phyloP scores from a whole-genome alignment of 2,329 filamentous ascomycete genomes.

The Diplocarpon mali region DNA sequence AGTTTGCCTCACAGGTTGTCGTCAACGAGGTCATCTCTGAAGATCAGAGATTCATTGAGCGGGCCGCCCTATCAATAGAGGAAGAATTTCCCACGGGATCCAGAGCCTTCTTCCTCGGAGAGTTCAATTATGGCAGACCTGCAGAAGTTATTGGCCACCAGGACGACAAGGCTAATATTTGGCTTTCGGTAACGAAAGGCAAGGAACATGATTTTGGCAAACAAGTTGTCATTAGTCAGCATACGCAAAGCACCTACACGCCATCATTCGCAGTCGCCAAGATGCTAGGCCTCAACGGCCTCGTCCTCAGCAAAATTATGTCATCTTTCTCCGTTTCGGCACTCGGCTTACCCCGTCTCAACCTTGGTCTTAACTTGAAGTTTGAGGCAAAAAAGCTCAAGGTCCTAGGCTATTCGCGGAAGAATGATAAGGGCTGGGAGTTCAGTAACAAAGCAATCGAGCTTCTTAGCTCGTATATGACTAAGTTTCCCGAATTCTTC shows the following conservation, averaged over 20 bases:
- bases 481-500: constrained; percentile 89
- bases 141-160: constrained; percentile 70
- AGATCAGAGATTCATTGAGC: constrained; percentile 88
- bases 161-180: constrained; percentile 65
- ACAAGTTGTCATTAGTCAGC: constrained; percentile 58
- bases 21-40: constrained; percentile 85
- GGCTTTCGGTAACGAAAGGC: constrained; percentile 59
- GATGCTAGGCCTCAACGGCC: constrained; percentile 67
- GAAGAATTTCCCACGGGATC: constrained; percentile 82
- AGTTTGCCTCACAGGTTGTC: constrained; percentile 83
- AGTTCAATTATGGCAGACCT: constrained; percentile 84
- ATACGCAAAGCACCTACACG: constrained; percentile 62
- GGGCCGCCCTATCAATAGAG: constrained; percentile 73
- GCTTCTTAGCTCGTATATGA: constrained; percentile 81
- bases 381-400: constrained; percentile 94
- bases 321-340: constrained; percentile 83
- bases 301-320: constrained; percentile 90
- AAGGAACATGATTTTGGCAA: constrained; percentile 76
- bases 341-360: constrained; percentile 65
- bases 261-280: constrained; percentile 85
- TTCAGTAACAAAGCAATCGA: constrained; percentile 78
- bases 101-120: constrained; percentile 85
- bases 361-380: constrained; percentile 90
- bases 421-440: constrained; percentile 82
- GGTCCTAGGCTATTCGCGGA: constrained; percentile 88